Conservation (phyloP, 2,329 filamentous ascomycete species). For the Penicillium sp. region DNA sequence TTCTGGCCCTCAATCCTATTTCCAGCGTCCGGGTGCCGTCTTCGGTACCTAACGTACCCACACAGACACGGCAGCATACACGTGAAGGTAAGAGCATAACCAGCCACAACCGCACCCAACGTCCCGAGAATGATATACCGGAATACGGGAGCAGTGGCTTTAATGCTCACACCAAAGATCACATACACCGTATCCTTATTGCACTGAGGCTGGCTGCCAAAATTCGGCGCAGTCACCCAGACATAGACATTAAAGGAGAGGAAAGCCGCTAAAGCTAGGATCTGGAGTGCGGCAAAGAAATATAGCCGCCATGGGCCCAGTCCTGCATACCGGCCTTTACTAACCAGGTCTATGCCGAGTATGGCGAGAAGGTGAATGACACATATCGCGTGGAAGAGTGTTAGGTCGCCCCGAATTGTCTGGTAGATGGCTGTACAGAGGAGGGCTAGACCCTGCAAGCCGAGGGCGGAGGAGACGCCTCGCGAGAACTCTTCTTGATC, state of each 20-base stretch:
- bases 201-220: slow-evolving; percentile 16
- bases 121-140: slow-evolving; percentile 18
- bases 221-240: slow-evolving; percentile 16
- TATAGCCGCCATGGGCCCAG: slow-evolving; percentile 18
- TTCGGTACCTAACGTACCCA: background rate
- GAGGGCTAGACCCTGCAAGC: slow-evolving; percentile 18
- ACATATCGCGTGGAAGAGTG: slow-evolving; percentile 21
- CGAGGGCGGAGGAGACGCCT: slow-evolving; percentile 16
- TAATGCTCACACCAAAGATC: slow-evolving; percentile 17
- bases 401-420: slow-evolving; percentile 15
- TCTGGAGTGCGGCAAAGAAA: slow-evolving; percentile 11
- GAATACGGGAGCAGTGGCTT: slow-evolving; percentile 15
- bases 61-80: slow-evolving; percentile 16
- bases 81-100: slow-evolving; percentile 10
- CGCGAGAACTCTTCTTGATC: slow-evolving; percentile 18
- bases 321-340: slow-evolving; percentile 17
- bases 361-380: slow-evolving; percentile 18
- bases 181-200: slow-evolving; percentile 16
- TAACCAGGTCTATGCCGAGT: slow-evolving; percentile 13
- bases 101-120: slow-evolving; percentile 3
- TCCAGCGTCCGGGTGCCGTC: slow-evolving; percentile 1
- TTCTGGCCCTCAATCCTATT: background rate
- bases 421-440: slow-evolving; percentile 22
- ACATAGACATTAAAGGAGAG: slow-evolving; percentile 17
- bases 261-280: slow-evolving; percentile 12